These are phyloP conservation scores for Oryza meyeriana DNA, from an alignment of 176 grass and related monocot species.

Conservation along the genomic window DNA sequence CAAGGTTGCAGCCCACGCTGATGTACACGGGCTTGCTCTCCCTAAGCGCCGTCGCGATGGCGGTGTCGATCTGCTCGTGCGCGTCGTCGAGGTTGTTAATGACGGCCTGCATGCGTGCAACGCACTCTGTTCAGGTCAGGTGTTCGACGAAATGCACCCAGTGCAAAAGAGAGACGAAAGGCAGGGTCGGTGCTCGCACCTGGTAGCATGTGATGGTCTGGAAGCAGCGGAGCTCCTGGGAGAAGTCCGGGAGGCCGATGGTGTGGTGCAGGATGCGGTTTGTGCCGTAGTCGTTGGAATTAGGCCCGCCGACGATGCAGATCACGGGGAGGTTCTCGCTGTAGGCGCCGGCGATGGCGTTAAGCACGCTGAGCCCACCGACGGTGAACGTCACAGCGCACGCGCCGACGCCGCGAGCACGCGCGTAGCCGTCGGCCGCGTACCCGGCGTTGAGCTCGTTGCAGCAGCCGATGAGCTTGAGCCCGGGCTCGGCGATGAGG, in stretches of 20 bases:
- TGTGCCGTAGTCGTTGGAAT: conserved; percentile 80
- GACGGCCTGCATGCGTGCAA: conserved; percentile 33
- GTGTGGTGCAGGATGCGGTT: conserved; percentile 82
- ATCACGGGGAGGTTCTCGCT: conserved; percentile 77
- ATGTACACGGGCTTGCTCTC: conserved; percentile 85
- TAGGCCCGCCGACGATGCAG: conserved; percentile 74
- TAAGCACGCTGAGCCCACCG: conserved; percentile 72
- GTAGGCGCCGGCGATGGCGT: conserved; percentile 73
- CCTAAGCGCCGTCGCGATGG: conserved; percentile 66
- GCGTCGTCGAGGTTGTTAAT: conserved; percentile 76
- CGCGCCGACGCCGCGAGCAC: conserved; percentile 53
- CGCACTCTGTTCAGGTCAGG: not conserved
- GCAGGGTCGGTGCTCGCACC: not conserved
- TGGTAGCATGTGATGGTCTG: conserved; percentile 72
- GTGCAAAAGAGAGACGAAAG: not conserved
- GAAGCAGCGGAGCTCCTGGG: conserved; percentile 83
- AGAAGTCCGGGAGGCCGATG: conserved; percentile 73
- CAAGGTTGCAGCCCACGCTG: conserved; percentile 73
- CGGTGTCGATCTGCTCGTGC: conserved; percentile 77
- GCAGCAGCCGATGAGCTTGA: conserved; percentile 75
- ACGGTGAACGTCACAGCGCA: conserved; percentile 88
- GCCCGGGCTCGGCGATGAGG: conserved; percentile 66
- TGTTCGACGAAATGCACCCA: conserved; percentile 6
- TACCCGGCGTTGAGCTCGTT: conserved; percentile 93
- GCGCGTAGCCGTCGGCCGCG: conserved; percentile 76